phyloP scores from a whole-genome alignment of 345 rosid genomes.

The Citrus maxima region DNA sequence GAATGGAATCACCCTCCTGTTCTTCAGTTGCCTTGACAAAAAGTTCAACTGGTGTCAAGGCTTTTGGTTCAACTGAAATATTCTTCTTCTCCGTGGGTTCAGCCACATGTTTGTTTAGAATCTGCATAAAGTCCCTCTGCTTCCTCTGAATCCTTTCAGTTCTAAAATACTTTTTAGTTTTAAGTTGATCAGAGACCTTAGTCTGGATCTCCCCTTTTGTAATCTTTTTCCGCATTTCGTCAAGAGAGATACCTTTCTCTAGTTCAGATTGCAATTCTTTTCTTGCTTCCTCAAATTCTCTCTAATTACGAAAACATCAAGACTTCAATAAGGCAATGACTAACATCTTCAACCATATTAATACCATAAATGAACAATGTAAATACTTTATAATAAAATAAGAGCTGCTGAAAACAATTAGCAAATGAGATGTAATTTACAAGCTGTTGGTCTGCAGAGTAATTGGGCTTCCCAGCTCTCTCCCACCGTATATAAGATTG shows the following conservation, averaged over 20 bases:
- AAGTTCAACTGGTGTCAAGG: slow-evolving; percentile 56
- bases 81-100: slow-evolving; percentile 31
- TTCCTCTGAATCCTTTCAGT: slow-evolving; percentile 72
- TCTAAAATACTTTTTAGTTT: slow-evolving; percentile 35
- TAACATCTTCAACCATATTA: slow-evolving; percentile 5
- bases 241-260: slow-evolving; percentile 49
- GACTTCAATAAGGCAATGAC: not conserved
- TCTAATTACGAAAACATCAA: slow-evolving; percentile 29
- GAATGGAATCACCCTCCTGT: slow-evolving; percentile 41
- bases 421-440: slow-evolving; percentile 28
- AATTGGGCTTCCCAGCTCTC: slow-evolving; percentile 70
- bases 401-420: slow-evolving; percentile 4
- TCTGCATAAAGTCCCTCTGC: slow-evolving; percentile 62
- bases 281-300: slow-evolving; percentile 72
- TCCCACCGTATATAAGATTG: slow-evolving; percentile 78
- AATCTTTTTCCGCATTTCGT: slow-evolving; percentile 53
- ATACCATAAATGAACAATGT: not conserved
- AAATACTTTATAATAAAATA: not conserved
- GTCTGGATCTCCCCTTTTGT: slow-evolving; percentile 50
- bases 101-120: slow-evolving; percentile 48
- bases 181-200: slow-evolving; percentile 31
- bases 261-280: slow-evolving; percentile 58
- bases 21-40: slow-evolving; percentile 62
- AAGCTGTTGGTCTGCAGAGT: slow-evolving; percentile 50
- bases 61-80: slow-evolving; percentile 43